Conservation (phyloP, 768 basidiomycete species). For the Agaricus subrufescens region DNA sequence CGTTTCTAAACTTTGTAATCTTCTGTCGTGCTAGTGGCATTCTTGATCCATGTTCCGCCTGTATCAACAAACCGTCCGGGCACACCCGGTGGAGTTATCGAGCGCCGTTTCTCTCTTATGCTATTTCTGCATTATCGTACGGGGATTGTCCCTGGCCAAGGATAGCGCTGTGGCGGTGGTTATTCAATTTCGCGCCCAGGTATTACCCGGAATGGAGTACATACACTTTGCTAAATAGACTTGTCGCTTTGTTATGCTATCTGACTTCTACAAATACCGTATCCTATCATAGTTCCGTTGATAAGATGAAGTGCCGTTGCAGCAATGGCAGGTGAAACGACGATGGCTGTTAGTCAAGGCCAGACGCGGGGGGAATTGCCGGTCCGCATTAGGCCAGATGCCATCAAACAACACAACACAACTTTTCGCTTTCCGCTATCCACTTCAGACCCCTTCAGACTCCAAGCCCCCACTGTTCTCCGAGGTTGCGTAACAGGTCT, state of each 20-base stretch:
- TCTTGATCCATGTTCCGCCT: constrained; percentile 10
- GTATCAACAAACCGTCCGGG: background rate
- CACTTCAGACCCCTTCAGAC: background rate
- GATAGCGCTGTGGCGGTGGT: constrained; percentile 8
- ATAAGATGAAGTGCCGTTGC: background rate
- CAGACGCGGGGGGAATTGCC: background rate
- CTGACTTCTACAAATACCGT: background rate
- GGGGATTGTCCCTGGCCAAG: constrained; percentile 10
- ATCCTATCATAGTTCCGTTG: constrained; percentile 2
- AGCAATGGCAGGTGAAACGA: background rate
- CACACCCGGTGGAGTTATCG: constrained; percentile 1
- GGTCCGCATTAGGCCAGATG: constrained; percentile 3
- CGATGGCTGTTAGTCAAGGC: background rate
- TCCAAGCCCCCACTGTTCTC: background rate
- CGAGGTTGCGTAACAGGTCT: background rate
- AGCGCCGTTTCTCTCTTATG: constrained; percentile 3
- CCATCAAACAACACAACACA: constrained; percentile 8
- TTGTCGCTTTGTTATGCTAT: constrained; percentile 4
- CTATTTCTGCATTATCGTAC: constrained; percentile 5
- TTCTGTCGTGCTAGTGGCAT: constrained; percentile 8
- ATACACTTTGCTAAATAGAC: constrained; percentile 9
- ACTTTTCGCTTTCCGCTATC: background rate
- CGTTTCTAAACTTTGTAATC: constrained; percentile 11
- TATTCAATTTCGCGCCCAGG: constrained; percentile 7
- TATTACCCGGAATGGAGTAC: constrained; percentile 2